Percentiles rank a stretch among this genome's conserved stretches.
These are phyloP conservation scores for Smittium culicis DNA, from an alignment of 371 early-diverging fungal genomes.

Conservation along the genomic window DNA sequence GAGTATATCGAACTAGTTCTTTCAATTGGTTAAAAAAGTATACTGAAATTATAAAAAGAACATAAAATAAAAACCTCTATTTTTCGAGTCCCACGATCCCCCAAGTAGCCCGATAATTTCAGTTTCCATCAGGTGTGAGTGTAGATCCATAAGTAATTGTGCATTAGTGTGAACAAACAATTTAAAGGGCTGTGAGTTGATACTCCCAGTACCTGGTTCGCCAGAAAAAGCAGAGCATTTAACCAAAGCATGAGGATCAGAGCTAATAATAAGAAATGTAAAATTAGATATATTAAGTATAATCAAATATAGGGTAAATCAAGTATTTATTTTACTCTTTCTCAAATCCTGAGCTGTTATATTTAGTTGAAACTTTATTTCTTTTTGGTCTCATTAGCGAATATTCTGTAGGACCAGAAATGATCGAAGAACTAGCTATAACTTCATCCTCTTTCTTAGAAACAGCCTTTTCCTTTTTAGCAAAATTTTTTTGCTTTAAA, in stretches of 20 bases:
- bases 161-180: slow-evolving; percentile 59
- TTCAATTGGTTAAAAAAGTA: background rate
- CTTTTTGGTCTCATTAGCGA: slow-evolving; percentile 29
- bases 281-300: too few relatives aligned
- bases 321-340: background rate
- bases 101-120: slow-evolving; percentile 80
- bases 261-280: slow-evolving; percentile 15
- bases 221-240: slow-evolving; percentile 63
- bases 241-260: slow-evolving; percentile 67
- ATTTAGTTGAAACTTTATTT: slow-evolving; percentile 14
- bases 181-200: slow-evolving; percentile 62
- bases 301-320: too few relatives aligned
- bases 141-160: slow-evolving; percentile 70
- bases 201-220: slow-evolving; percentile 45
- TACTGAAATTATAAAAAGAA: background rate
- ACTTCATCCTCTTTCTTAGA: background rate
- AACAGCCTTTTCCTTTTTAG: background rate
- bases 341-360: background rate
- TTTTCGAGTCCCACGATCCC: slow-evolving; percentile 50
- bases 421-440: background rate
- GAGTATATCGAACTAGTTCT: background rate
- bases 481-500: background rate
- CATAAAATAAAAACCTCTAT: slow-evolving; percentile 23
- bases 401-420: slow-evolving; percentile 22
- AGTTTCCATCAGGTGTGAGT: slow-evolving; percentile 67